phyloP scores from a whole-genome alignment of 2,329 filamentous ascomycete genomes.

The Claviceps sp. region DNA sequence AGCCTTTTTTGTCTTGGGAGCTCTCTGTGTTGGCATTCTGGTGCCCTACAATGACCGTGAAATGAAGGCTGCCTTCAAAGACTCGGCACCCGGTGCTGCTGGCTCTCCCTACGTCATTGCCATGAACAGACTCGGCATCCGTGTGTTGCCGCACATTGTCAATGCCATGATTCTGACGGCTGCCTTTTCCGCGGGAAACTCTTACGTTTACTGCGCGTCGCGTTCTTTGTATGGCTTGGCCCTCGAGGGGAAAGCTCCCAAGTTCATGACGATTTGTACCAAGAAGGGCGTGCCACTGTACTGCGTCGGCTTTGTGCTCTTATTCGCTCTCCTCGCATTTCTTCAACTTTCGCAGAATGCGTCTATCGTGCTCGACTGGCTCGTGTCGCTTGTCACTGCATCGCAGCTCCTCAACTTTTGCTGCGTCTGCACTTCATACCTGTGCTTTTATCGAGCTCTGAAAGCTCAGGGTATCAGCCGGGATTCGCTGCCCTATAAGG shows the following conservation, averaged over 20 bases:
- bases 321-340: slow-evolving; percentile 59
- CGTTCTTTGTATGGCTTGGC: slow-evolving; percentile 56
- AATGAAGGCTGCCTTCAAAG: slow-evolving; percentile 45
- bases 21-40: slow-evolving; percentile 57
- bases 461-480: slow-evolving; percentile 56
- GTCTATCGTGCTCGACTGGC: slow-evolving; percentile 58
- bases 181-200: slow-evolving; percentile 55
- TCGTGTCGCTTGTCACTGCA: slow-evolving; percentile 55
- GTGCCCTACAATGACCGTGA: slow-evolving; percentile 55
- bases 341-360: slow-evolving; percentile 54
- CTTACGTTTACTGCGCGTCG: slow-evolving; percentile 50
- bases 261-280: slow-evolving; percentile 46
- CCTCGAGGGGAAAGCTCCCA: slow-evolving; percentile 53
- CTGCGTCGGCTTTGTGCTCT: slow-evolving; percentile 52
- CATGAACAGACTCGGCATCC: slow-evolving; percentile 52
- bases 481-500: slow-evolving; percentile 55
- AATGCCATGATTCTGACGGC: slow-evolving; percentile 60
- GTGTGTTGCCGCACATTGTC: slow-evolving; percentile 54
- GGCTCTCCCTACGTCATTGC: slow-evolving; percentile 55
- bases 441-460: slow-evolving; percentile 58
- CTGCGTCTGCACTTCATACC: slow-evolving; percentile 56
- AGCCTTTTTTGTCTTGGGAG: slow-evolving; percentile 62
- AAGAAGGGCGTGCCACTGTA: slow-evolving; percentile 58
- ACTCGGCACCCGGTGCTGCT: slow-evolving; percentile 50
- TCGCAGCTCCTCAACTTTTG: slow-evolving; percentile 63